phyloP scores from a whole-genome alignment of 495 filamentous ascomycete species.

The Hyaloscypha finlandica region DNA sequence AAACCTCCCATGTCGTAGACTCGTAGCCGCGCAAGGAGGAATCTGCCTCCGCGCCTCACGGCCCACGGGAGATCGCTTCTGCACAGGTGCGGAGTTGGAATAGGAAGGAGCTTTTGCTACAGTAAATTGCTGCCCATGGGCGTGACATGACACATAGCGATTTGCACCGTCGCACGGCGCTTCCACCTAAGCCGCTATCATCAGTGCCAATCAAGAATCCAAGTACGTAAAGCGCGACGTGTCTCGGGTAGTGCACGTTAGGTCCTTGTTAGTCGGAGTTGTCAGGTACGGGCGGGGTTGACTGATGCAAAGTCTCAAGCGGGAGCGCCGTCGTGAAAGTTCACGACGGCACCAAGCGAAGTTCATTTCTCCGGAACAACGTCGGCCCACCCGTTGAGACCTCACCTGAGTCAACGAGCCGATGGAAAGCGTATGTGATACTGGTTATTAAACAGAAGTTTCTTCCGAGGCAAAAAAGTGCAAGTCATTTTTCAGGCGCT shows the following conservation, averaged over 20 bases:
- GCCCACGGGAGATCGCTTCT: neutral
- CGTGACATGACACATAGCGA: neutral
- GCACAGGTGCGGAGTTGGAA: neutral
- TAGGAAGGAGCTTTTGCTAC: slow-evolving; percentile 2
- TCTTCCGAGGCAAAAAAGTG: neutral
- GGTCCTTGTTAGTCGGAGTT: neutral
- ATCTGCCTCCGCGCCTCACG: neutral
- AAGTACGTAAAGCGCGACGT: slow-evolving; percentile 3
- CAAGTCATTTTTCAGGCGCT: neutral
- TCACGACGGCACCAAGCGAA: no score
- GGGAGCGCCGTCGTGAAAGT: neutral
- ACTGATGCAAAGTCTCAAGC: neutral
- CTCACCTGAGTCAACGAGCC: neutral
- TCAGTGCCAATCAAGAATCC: neutral
- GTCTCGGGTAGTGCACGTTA: neutral
- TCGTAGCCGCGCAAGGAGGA: neutral
- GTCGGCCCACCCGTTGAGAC: neutral
- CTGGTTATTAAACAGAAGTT: neutral
- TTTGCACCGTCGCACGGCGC: neutral
- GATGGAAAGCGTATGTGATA: neutral
- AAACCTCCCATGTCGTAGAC: neutral
- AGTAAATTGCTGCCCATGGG: neutral
- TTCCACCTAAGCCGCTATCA: neutral
- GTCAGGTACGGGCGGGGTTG: neutral
- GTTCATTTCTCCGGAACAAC: neutral